A percentile compares a stretch with the other conserved stretches of the same genome.
Evolutionary conservation across 345 rosid species (phyloP).

Genomic region (Lagerstroemia speciosa): DNA sequence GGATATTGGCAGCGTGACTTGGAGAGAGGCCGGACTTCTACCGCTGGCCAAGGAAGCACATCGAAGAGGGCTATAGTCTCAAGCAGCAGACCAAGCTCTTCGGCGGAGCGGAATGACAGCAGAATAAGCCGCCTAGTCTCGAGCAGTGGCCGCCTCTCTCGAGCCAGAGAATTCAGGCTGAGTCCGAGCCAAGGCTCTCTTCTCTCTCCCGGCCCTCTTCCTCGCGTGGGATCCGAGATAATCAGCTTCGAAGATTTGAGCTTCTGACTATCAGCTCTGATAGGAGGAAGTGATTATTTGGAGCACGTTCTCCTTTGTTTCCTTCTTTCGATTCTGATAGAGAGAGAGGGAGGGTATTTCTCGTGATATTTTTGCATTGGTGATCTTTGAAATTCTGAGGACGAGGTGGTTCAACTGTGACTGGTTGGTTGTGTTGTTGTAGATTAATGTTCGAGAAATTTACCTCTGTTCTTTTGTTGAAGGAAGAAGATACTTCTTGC

Average conservation of each 20-base stretch:
- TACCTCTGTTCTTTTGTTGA: not conserved
- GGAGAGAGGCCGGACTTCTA: slow-evolving; percentile 31
- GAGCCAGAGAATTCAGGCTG: slow-evolving; percentile 46
- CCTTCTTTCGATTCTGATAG: not conserved
- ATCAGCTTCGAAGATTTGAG: slow-evolving; percentile 14
- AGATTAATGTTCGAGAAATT: not conserved
- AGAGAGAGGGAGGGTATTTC: not conserved
- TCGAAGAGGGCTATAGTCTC: slow-evolving; percentile 55
- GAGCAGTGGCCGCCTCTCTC: slow-evolving; percentile 45
- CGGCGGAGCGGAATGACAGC: slow-evolving; percentile 50
- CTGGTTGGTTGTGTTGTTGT: not conserved
- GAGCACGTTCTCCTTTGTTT: not conserved
- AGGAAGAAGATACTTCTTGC: not conserved
- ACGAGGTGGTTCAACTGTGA: not conserved
- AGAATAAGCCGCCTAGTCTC: slow-evolving; percentile 47
- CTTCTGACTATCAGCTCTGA: slow-evolving; percentile 11
- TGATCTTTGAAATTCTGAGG: not conserved
- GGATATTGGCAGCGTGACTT: slow-evolving; percentile 19
- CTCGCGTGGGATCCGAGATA: slow-evolving; percentile 6
- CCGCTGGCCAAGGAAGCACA: slow-evolving; percentile 49
- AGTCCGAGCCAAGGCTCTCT: slow-evolving; percentile 8
- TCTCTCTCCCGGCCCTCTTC: slow-evolving; percentile 11
- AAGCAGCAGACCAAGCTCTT: slow-evolving; percentile 58
- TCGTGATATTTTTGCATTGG: not conserved
- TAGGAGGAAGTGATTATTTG: slow-evolving; percentile 7